These are phyloP conservation scores for Miscanthus sacchariflorus DNA, from an alignment of 202 grass and related monocot species.

Conservation along the genomic window DNA sequence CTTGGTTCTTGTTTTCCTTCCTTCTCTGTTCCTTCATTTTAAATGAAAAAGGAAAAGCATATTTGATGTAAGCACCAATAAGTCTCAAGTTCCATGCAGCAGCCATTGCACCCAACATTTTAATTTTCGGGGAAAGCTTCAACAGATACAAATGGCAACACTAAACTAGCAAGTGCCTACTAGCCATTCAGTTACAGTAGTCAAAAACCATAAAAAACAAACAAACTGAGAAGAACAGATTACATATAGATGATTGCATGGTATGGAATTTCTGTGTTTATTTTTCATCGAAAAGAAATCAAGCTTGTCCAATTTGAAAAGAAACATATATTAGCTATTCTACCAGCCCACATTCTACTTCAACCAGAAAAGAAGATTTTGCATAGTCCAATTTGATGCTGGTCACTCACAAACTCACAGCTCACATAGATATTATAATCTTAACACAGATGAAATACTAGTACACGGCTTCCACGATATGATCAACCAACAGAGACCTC, in stretches of 20 bases:
- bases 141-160: neutral
- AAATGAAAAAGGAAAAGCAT: neutral
- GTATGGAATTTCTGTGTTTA: neutral
- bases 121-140: neutral
- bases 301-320: neutral
- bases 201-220: neutral
- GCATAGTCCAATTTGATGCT: neutral
- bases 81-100: neutral
- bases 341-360: neutral
- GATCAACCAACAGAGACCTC: neutral
- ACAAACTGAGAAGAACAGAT: neutral
- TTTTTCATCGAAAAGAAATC: neutral
- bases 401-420: neutral
- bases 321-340: neutral
- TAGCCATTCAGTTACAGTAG: neutral
- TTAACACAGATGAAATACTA: neutral
- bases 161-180: neutral
- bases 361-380: neutral
- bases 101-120: neutral
- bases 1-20: conserved; percentile 29
- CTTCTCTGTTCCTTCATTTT: neutral
- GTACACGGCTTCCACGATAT: neutral
- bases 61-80: neutral
- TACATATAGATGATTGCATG: neutral
- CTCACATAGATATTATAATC: neutral